Base-by-base conservation (phyloP, 495 filamentous ascomycete species). In the Aspergillus cavernicola region DNA sequence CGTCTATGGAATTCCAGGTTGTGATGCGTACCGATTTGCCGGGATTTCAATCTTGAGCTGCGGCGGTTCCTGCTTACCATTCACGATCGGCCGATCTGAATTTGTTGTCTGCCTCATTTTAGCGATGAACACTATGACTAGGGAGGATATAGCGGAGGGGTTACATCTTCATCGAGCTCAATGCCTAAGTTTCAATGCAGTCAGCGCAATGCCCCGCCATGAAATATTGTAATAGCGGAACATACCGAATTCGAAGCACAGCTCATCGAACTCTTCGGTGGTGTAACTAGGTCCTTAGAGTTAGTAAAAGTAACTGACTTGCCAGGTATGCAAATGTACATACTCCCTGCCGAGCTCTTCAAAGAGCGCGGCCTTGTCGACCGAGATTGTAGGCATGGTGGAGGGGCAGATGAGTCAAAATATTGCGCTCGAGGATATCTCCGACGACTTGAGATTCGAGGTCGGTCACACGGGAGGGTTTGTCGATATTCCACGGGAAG, bases 41-140 rank as follows among this genome's bases (percentile, higher is more conserved):
- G 93, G 93, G 66, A 99, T 95, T 70, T 99, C 93, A 66, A 99
- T 97, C 79, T 95, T 96, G 65, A 97, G 80, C 73, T 97, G 87
- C 40, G 95, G 86, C 6, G 89, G 81, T 72, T 95, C 89, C 69
- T 96, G 87, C 59, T 85, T 80, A 65, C 86, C 86, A 67, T 89
- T 78, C 55, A 87, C 80, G 44, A 85, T 81, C 24, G 88, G 88
- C 44, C 88, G 80, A 51, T 87, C 80, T 47, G 77, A 73, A 66
- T 89, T 77, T 39, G 89, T 85, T 32, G 90, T 95, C 80, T 83
- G 45, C 22, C 41, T 8, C 6, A n/a, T 32, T 44, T 71, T 51
- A 70, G 61, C 48, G 26, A 18, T 16, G 52, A 39, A 9, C 37
- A 31, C 6, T 32, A 16, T 13, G 18, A 26, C 20, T 16, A 18